Evolutionary conservation across 169 alveolate species (phyloP).

Genomic region (Plasmodium knowlesi): DNA sequence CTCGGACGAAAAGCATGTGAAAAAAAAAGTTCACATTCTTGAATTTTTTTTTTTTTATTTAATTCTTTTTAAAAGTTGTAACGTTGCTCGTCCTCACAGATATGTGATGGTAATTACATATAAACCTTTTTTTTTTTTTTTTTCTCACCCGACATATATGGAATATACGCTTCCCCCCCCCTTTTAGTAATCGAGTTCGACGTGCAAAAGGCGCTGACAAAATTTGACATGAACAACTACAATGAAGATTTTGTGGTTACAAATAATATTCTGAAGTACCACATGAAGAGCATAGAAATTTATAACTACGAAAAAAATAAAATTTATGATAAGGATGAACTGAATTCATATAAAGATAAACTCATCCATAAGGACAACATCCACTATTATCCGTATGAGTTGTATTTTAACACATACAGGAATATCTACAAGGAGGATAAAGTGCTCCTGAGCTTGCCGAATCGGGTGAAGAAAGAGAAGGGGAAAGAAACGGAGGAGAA

Average conservation of each 20-base stretch:
- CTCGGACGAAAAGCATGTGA: too few relatives aligned
- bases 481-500: conserved; percentile 16
- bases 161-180: neutral
- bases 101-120: neutral
- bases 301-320: conserved; percentile 57
- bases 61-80: neutral
- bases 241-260: conserved; percentile 71
- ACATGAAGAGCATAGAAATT: conserved; percentile 61
- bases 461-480: conserved; percentile 10
- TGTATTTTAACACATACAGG: conserved; percentile 68
- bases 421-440: conserved; percentile 70
- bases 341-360: conserved; percentile 53
- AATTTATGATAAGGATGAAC: conserved; percentile 64
- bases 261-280: conserved; percentile 60
- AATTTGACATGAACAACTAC: conserved; percentile 62
- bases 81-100: neutral
- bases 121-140: neutral
- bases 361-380: conserved; percentile 41
- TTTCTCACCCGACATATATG: neutral
- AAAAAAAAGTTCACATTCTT: neutral
- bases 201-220: conserved; percentile 2
- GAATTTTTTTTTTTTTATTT: neutral
- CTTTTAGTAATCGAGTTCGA: conserved; percentile 27
- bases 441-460: conserved; percentile 60
- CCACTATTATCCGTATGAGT: conserved; percentile 70